Evolutionary conservation across 23 red algal species (phyloP).

Genomic region (Chondrus crispus): DNA sequence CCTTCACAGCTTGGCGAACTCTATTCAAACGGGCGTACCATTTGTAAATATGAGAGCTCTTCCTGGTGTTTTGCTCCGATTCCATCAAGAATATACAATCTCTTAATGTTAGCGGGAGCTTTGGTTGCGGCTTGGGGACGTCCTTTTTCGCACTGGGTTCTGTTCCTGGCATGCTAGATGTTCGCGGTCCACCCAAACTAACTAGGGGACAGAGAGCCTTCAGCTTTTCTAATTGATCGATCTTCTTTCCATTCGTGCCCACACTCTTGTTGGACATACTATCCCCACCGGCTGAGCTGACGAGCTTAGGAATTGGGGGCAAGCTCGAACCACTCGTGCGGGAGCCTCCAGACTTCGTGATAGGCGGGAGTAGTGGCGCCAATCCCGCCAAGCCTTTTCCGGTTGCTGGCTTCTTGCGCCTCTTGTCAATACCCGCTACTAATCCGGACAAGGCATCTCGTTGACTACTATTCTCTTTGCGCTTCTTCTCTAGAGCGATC

Average conservation of each 20-base stretch:
- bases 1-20: too few species aligned
- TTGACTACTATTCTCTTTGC: slow-evolving; percentile 53
- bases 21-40: slow-evolving; percentile 57
- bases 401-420: neutral
- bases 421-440: neutral
- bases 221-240: slow-evolving; percentile 13
- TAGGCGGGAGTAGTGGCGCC: slow-evolving; percentile 33
- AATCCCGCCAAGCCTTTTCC: slow-evolving; percentile 39
- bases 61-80: slow-evolving; percentile 21
- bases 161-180: too few species aligned
- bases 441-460: slow-evolving; percentile 42
- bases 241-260: slow-evolving; percentile 1
- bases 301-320: neutral
- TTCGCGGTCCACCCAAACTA: slow-evolving; percentile 3
- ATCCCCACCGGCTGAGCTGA: neutral
- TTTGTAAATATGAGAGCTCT: slow-evolving; percentile 49
- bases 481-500: slow-evolving; percentile 50
- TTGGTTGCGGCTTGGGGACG: neutral
- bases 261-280: neutral
- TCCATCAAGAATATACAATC: slow-evolving; percentile 59
- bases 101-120: slow-evolving; percentile 16
- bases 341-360: neutral
- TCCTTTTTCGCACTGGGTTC: too few species aligned
- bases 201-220: neutral
- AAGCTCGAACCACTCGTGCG: neutral